Base-by-base conservation (phyloP, 257 asterid genomes). In the Plantago ovata region DNA sequence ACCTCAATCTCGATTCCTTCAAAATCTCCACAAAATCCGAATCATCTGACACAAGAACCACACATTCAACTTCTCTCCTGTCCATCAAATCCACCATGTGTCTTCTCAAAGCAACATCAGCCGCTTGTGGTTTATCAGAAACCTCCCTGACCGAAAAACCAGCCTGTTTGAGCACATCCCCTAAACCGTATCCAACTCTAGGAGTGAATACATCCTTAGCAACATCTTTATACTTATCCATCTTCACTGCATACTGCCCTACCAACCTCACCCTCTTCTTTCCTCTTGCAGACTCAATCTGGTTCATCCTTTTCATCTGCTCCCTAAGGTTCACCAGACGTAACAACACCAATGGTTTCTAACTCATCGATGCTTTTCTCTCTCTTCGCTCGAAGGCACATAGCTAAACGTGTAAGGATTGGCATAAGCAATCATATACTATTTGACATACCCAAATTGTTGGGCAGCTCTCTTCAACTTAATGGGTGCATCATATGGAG, bases 41-140 rank as follows among this genome's bases (percentile, higher is more conserved):
- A 79, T 89, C 95, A 69, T 89, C 96, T 0, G 95, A 92, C 28
- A 86, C 91, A 63, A 89, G 90, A 70, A 92, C 70, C 75, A 92
- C 69, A 69, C 91, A 86, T 21, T 86, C 95, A 38, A 81, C 65
- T 57, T 49, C 57, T 63, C 81, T 80, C 44, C 67, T 66, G 54
- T 84, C 97, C 91, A 88, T 92, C 82, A 86, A 65, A 71, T 85
- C 84, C 73, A 81, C 84, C 80, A 92, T 77, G 46, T 77, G 87
- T 20, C 65, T 63, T 68, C 91, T 81, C 77, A 92, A 47, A 1
- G 84, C 95, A 55, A 74, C 60, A 51, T 85, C 98, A 64, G 89
- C 87, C 0, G 91, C 98, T 57, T 84, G 94, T 6, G 90, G 94
- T 70, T 80, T 75, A 68, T 85, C 83, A 13, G 86, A 70, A 32